Percentiles rank a stretch among this genome's conserved stretches.
Evolutionary conservation across 2,329 filamentous ascomycete genomes (phyloP).

Genomic region (Anthostomella pinea): DNA sequence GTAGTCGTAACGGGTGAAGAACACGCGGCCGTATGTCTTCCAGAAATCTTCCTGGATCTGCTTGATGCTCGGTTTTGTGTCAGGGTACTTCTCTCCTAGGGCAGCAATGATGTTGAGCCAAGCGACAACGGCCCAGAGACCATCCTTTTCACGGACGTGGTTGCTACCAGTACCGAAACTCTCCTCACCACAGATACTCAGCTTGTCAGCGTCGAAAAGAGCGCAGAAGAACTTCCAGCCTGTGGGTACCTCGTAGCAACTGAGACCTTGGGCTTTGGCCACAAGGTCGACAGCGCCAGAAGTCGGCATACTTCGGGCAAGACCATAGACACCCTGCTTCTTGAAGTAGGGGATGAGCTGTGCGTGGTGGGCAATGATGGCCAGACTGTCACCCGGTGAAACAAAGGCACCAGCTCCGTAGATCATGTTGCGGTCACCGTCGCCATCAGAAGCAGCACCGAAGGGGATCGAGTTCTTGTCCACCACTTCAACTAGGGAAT

Average conservation of each 20-base stretch:
- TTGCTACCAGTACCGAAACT: constrained; percentile 97
- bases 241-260: constrained; percentile 95
- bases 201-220: constrained; percentile 89
- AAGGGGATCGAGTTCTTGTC: constrained; percentile 92
- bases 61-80: constrained; percentile 83
- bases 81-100: constrained; percentile 77
- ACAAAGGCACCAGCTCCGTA: constrained; percentile 97
- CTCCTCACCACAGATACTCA: constrained; percentile 98
- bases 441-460: constrained; percentile 92
- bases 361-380: constrained; percentile 96
- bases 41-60: constrained; percentile 98
- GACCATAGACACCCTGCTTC: constrained; percentile 91
- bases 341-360: constrained; percentile 97
- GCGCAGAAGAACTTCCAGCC: constrained; percentile 99
- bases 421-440: constrained; percentile 99
- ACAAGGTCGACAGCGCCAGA: constrained; percentile 94
- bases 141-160: constrained; percentile 99
- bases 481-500: constrained; percentile 89
- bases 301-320: constrained; percentile 97
- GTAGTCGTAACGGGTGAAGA: constrained; percentile 99
- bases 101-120: constrained; percentile 99
- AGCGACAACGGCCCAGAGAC: constrained; percentile 93
- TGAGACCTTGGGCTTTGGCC: constrained; percentile 86
- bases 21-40: constrained; percentile 91
- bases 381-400: constrained; percentile 92